A percentile compares a stretch with the other conserved stretches of the same genome.
These are phyloP conservation scores for Salvia sclarea DNA, from an alignment of 305 asterid genomes.

Conservation along the genomic window DNA sequence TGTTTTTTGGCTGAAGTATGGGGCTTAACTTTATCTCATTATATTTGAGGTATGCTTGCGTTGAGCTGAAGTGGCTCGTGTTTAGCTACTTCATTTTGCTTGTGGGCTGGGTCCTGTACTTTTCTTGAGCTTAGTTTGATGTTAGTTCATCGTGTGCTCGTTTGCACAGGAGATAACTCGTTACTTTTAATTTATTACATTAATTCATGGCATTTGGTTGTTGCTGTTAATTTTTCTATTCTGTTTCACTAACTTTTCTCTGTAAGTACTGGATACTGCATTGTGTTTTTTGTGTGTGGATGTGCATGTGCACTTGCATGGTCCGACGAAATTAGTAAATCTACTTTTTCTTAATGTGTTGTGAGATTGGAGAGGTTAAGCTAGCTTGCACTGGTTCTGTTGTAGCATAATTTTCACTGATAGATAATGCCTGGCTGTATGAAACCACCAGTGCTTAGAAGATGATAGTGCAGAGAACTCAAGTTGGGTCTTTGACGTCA, in stretches of 20 bases:
- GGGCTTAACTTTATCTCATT: conserved; percentile 20
- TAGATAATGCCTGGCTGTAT: conserved; percentile 4
- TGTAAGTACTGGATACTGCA: conserved; percentile 10
- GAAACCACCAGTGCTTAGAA: neutral
- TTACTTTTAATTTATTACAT: neutral
- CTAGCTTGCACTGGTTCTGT: conserved; percentile 11
- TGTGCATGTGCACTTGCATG: neutral
- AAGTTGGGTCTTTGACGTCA: neutral
- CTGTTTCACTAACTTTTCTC: neutral
- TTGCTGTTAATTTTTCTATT: neutral
- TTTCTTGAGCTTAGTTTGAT: conserved; percentile 14
- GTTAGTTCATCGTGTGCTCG: conserved; percentile 1
- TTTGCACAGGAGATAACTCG: neutral
- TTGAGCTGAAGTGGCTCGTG: conserved; percentile 19
- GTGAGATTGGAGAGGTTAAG: conserved; percentile 18
- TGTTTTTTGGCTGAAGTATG: conserved; percentile 19
- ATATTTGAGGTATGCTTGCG: conserved; percentile 20
- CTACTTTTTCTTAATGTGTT: conserved; percentile 10
- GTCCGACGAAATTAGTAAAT: conserved; percentile 14
- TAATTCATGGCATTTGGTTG: conserved; percentile 7
- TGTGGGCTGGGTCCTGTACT: neutral
- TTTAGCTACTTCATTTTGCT: conserved; percentile 9
- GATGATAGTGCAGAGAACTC: conserved; percentile 6
- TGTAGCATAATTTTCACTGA: neutral
- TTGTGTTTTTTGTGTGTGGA: neutral